Conservation (phyloP, 305 asterid genomes). For the Salvia sclarea region DNA sequence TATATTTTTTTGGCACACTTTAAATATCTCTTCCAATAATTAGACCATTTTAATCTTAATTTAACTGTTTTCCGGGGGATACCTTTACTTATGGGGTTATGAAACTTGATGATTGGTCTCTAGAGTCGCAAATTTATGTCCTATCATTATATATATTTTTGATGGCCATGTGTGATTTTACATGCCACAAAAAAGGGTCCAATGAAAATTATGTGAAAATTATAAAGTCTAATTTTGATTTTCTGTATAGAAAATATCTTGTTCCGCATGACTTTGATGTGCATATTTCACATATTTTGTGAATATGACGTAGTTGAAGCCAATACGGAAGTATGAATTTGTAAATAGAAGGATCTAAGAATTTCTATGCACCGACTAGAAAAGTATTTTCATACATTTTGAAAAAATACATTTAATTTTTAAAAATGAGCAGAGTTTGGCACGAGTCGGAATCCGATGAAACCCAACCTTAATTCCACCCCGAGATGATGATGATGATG, state of each 20-base stretch:
- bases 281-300: background rate
- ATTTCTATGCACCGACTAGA: background rate
- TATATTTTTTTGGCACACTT: too few relatives aligned
- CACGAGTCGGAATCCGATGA: too few relatives aligned
- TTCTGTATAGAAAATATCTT: background rate
- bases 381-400: background rate
- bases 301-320: background rate
- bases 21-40: background rate
- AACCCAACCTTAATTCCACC: too few relatives aligned
- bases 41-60: background rate
- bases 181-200: background rate
- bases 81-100: background rate
- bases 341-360: background rate
- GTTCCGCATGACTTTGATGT: background rate
- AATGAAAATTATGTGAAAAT: background rate
- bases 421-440: too few relatives aligned
- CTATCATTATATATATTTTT: background rate
- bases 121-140: background rate
- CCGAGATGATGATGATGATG: too few relatives aligned
- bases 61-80: background rate
- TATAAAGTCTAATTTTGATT: background rate
- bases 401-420: background rate
- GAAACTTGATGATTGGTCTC: background rate
- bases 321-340: background rate
- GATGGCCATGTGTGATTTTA: background rate